Percentiles rank a stretch among this genome's conserved stretches.
These are phyloP conservation scores for Pseudomassariella vexata DNA, from an alignment of 2,329 filamentous ascomycete species.

Conservation along the genomic window DNA sequence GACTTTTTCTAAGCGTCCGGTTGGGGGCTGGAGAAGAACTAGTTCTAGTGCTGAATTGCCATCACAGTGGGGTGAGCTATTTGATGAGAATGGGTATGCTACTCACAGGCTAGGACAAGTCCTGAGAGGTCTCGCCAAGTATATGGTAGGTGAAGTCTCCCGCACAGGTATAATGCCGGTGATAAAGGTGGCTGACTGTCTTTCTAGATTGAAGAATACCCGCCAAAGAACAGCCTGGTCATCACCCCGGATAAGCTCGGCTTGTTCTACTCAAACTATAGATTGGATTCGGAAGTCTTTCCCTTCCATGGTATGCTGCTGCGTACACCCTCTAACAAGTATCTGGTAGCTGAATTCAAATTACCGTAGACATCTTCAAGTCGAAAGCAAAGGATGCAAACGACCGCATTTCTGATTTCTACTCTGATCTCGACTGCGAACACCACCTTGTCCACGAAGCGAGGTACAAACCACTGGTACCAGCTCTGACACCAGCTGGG, in stretches of 20 bases:
- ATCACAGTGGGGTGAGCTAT: conserved; percentile 65
- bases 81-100: conserved; percentile 60
- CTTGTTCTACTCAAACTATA: conserved; percentile 64
- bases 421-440: conserved; percentile 47
- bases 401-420: conserved; percentile 53
- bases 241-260: conserved; percentile 72
- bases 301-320: conserved; percentile 60
- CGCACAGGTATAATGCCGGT: too few relatives aligned
- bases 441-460: conserved; percentile 60
- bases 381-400: conserved; percentile 30
- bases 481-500: conserved; percentile 60
- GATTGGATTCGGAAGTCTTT: conserved; percentile 59
- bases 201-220: conserved; percentile 60
- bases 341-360: too few relatives aligned
- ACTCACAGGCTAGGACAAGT: conserved; percentile 66
- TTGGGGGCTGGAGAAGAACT: not conserved
- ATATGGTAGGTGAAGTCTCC: conserved; percentile 60
- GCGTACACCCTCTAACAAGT: too few relatives aligned
- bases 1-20: not conserved
- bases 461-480: conserved; percentile 50
- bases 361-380: conserved; percentile 45
- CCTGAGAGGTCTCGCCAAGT: conserved; percentile 65
- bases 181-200: too few relatives aligned
- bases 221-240: conserved; percentile 62
- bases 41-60: not conserved